Percentiles rank a stretch among this genome's conserved stretches.
phyloP scores from a whole-genome alignment of 495 filamentous ascomycete genomes.

The Stereocaulon alpinum region DNA sequence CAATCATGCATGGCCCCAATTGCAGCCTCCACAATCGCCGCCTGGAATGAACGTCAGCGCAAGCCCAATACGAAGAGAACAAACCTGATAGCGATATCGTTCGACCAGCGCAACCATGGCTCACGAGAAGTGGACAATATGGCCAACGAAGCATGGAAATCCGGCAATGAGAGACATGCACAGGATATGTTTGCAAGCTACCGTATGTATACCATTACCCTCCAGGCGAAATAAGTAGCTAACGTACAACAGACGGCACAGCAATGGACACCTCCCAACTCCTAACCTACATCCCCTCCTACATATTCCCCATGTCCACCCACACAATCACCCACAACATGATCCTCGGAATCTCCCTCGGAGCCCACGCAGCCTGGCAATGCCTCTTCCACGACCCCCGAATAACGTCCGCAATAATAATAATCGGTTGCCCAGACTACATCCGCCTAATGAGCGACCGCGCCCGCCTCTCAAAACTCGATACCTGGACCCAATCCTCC shows the following conservation, averaged over 20 bases:
- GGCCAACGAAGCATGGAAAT: conserved; percentile 64
- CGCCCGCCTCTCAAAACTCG: conserved; percentile 59
- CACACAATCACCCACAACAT: conserved; percentile 56
- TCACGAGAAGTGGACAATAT: conserved; percentile 46
- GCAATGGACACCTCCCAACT: conserved; percentile 60
- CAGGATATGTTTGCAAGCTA: conserved; percentile 74
- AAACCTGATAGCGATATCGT: conserved; percentile 67
- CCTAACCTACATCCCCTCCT: conserved; percentile 65
- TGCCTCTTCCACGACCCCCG: conserved; percentile 66
- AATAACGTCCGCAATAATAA: conserved; percentile 60
- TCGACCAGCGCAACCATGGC: conserved; percentile 90
- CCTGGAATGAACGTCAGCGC: conserved; percentile 42
- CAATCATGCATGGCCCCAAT: conserved; percentile 60
- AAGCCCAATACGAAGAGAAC: conserved; percentile 21
- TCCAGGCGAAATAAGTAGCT: not conserved
- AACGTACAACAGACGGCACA: conserved; percentile 48
- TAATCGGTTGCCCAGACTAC: conserved; percentile 89
- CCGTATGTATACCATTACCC: conserved; percentile 26
- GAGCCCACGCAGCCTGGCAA: conserved; percentile 84
- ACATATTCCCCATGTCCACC: conserved; percentile 50
- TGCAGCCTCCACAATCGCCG: conserved; percentile 42
- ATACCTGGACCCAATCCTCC: conserved; percentile 44
- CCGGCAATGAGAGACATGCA: conserved; percentile 74
- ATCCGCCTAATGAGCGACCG: conserved; percentile 67
- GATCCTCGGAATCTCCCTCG: conserved; percentile 72